phyloP scores from a whole-genome alignment of 306 rosid genomes.

The Casuarina glauca region DNA sequence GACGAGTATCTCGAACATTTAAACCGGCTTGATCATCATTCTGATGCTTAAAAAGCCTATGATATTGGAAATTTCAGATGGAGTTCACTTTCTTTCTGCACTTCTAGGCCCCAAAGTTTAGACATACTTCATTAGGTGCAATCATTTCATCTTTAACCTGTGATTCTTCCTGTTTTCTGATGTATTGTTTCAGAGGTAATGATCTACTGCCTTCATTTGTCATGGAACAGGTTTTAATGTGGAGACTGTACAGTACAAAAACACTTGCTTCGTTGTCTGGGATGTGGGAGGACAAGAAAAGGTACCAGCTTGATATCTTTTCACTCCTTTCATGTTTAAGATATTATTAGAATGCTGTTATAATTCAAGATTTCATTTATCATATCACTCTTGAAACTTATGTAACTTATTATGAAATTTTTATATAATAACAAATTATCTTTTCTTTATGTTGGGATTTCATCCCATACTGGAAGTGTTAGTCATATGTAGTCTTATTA shows the following conservation, averaged over 20 bases:
- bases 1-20: neutral
- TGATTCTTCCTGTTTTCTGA: neutral
- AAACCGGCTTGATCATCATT: neutral
- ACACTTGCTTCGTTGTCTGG: conserved; percentile 44
- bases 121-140: no score
- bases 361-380: no score
- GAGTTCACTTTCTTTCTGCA: neutral
- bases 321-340: neutral
- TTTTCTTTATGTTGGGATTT: no score
- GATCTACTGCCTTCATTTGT: conserved; percentile 6
- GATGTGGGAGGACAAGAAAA: conserved; percentile 58
- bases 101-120: neutral
- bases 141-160: no score
- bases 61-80: neutral
- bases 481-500: no score
- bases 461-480: no score
- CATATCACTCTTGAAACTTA: no score
- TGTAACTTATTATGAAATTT: no score
- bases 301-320: conserved; percentile 29
- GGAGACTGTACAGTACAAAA: conserved; percentile 47
- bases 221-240: conserved; percentile 51
- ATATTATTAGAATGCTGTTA: no score
- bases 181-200: neutral
- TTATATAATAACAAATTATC: no score
- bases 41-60: neutral